Percentiles rank a stretch among this genome's conserved stretches.
Conservation (phyloP, 2,329 filamentous ascomycete species). For the Pseudocercospora pini-densiflorae region DNA sequence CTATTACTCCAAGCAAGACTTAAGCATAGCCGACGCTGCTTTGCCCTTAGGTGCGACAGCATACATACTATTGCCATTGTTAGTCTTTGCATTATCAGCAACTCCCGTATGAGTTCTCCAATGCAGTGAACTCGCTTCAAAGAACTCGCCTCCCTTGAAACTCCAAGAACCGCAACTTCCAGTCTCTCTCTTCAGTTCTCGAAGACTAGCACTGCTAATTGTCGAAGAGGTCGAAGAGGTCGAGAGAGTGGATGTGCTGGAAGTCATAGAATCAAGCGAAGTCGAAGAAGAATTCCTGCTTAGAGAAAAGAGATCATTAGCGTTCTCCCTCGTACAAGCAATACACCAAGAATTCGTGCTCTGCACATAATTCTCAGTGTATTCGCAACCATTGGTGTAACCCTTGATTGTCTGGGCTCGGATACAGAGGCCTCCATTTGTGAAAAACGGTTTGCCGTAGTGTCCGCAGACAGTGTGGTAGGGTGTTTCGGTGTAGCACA, state of each 20-base stretch:
- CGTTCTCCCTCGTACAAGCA: constrained; percentile 2
- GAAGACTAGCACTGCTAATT: not conserved
- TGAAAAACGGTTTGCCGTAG: constrained; percentile 5
- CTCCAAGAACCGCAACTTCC: not conserved
- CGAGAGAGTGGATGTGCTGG: not conserved
- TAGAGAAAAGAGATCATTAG: not conserved
- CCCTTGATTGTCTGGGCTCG: constrained; percentile 1
- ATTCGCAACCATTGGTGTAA: not conserved
- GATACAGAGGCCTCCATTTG: not conserved
- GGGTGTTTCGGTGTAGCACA: constrained; percentile 5
- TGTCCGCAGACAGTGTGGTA: constrained; percentile 10
- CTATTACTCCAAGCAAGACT: not conserved
- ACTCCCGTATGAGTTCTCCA: not conserved
- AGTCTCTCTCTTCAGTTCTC: not conserved
- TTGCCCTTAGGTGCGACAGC: not conserved
- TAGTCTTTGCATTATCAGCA: not conserved
- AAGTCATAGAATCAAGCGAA: not conserved
- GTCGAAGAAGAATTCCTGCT: not conserved
- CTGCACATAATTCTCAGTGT: not conserved
- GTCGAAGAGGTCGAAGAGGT: not conserved
- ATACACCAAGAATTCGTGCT: not conserved
- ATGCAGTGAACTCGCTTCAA: not conserved
- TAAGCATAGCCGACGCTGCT: not conserved
- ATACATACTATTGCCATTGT: not conserved
- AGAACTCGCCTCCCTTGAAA: constrained; percentile 4